Evolutionary conservation across 2,329 filamentous ascomycete genomes (phyloP).

Genomic region (Alternaria sp.): DNA sequence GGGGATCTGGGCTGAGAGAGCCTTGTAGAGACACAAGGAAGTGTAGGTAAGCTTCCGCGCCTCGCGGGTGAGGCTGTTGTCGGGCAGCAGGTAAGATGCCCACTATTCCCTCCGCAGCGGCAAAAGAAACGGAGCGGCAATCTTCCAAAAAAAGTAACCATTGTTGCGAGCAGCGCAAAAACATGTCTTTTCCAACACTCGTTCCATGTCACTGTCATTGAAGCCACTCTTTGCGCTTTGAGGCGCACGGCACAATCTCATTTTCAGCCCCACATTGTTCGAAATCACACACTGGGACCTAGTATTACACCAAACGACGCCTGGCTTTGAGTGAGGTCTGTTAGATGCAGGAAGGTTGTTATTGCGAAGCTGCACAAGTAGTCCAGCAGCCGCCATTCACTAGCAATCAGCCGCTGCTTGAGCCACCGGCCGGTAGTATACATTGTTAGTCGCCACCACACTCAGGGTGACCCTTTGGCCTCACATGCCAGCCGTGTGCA

Average conservation of each 20-base stretch:
- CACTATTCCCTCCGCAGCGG: constrained; percentile 1
- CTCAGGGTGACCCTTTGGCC: constrained; percentile 17
- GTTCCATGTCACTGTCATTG: neutral
- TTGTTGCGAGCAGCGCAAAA: neutral
- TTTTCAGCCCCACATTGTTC: constrained; percentile 2
- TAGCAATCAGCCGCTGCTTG: neutral
- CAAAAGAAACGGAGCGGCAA: neutral
- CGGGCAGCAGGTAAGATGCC: constrained; percentile 7
- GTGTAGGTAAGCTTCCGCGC: constrained; percentile 16
- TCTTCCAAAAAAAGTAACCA: neutral
- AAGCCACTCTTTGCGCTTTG: constrained; percentile 3
- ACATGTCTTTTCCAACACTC: neutral
- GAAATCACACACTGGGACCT: constrained; percentile 1
- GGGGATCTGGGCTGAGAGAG: neutral
- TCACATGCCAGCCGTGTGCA: constrained; percentile 14
- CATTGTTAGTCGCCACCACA: constrained; percentile 9
- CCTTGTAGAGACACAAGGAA: neutral
- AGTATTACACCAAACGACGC: neutral
- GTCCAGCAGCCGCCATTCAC: neutral
- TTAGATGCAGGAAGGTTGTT: constrained; percentile 6
- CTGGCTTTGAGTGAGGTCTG: neutral
- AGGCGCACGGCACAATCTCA: constrained; percentile 12
- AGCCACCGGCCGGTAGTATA: constrained; percentile 19
- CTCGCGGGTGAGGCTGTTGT: constrained; percentile 17
- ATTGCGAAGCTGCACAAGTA: neutral